Conservation (phyloP, 768 basidiomycete species). For the Suillus occidentalis region DNA sequence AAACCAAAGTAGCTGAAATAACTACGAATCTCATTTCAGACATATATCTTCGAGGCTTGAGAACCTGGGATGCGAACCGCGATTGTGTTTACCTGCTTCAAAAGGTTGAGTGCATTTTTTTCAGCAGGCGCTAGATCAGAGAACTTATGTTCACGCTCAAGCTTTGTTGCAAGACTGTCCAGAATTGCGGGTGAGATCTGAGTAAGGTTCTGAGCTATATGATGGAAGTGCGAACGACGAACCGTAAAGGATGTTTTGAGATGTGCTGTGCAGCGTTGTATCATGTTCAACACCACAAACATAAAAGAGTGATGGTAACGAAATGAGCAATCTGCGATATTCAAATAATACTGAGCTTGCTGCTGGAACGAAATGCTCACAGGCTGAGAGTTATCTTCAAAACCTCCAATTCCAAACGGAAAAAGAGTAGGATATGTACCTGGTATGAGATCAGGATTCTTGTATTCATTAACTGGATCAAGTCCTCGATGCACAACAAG, state of each 20-base stretch:
- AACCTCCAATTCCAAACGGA: conserved; percentile 21
- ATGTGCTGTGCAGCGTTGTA: conserved; percentile 24
- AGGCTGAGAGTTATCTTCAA: conserved; percentile 18
- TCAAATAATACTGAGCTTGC: conserved; percentile 27
- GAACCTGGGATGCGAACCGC: no score
- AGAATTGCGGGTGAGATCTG: background rate
- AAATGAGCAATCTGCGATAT: conserved; percentile 21
- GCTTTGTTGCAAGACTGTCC: conserved; percentile 2
- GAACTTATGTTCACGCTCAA: conserved; percentile 8
- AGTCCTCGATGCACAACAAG: no score
- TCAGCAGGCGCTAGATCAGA: no score
- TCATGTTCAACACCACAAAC: conserved; percentile 29
- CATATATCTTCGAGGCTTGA: no score
- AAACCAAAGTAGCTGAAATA: no score
- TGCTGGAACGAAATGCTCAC: conserved; percentile 15
- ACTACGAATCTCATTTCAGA: no score
- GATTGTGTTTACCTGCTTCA: no score
- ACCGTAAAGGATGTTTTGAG: conserved; percentile 21
- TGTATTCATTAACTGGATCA: no score
- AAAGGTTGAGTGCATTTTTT: no score
- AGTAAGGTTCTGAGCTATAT: background rate
- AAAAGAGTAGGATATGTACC: no score
- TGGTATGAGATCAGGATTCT: no score
- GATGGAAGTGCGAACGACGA: background rate
- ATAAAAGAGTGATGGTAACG: conserved; percentile 25